Evolutionary conservation across 2,329 filamentous ascomycete species (phyloP).

Genomic region (Diaporthe ampelina): DNA sequence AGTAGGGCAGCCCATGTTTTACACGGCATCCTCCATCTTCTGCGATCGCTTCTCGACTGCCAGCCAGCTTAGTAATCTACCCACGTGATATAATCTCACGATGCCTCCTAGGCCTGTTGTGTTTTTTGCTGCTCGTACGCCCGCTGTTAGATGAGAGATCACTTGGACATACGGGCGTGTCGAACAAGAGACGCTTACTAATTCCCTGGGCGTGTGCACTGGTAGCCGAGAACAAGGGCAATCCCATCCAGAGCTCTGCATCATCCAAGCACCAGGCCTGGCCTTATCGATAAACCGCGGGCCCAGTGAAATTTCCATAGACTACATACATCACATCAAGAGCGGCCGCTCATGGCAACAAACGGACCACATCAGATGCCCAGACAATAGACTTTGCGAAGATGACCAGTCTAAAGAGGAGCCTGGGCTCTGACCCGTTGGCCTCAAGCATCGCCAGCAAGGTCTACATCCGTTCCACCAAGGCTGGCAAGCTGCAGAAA

Average conservation of each 20-base stretch:
- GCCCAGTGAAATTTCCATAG: constrained; percentile 33
- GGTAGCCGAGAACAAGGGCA: constrained; percentile 8
- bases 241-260: background rate
- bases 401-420: constrained; percentile 77
- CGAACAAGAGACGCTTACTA: background rate
- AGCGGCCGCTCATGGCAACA: constrained; percentile 11
- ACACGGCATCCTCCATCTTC: constrained; percentile 13
- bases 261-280: background rate
- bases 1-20: constrained; percentile 14
- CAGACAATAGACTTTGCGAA: constrained; percentile 39
- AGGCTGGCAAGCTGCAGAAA: constrained; percentile 97
- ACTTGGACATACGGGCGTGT: background rate
- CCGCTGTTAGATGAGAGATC: no score
- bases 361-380: constrained; percentile 26
- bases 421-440: constrained; percentile 64
- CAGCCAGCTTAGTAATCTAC: constrained; percentile 24
- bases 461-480: constrained; percentile 93
- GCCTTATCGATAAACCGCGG: constrained; percentile 28
- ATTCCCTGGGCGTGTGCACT: background rate
- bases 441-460: constrained; percentile 91
- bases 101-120: background rate
- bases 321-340: constrained; percentile 31
- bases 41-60: background rate
- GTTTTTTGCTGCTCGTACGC: background rate
- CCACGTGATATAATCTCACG: constrained; percentile 21